A percentile compares a stretch with the other conserved stretches of the same genome.
phyloP scores from a whole-genome alignment of 129 eudicot genomes.

The Kitagawia praeruptora region DNA sequence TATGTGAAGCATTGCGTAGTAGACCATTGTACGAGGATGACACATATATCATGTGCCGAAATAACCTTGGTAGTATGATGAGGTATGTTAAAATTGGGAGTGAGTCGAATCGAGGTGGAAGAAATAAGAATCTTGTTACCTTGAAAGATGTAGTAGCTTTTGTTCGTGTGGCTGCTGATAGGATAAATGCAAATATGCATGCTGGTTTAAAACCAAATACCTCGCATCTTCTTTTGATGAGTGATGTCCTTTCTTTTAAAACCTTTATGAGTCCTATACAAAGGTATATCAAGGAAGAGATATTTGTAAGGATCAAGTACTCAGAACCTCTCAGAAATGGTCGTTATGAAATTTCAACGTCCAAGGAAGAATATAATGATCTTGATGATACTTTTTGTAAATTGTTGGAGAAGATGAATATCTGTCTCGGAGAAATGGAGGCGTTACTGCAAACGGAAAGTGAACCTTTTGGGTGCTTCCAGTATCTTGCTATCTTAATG shows the following conservation, averaged over 20 bases:
- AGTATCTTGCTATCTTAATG: conserved; percentile 49
- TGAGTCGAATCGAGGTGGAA: not conserved
- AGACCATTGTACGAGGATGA: too few species aligned
- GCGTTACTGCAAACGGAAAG: conserved; percentile 10
- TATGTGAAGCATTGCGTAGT: not conserved
- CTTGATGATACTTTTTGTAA: too few species aligned
- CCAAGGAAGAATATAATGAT: conserved; percentile 20
- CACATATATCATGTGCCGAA: not conserved
- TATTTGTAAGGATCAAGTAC: conserved; percentile 3
- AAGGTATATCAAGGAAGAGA: conserved; percentile 18
- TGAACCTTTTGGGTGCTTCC: conserved; percentile 31
- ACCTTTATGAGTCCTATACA: conserved; percentile 8
- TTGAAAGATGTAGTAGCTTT: not conserved
- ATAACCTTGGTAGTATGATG: not conserved
- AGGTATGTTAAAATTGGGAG: not conserved
- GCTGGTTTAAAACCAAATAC: not conserved
- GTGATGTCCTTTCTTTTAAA: not conserved
- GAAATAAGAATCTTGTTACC: too few species aligned
- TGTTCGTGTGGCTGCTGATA: not conserved
- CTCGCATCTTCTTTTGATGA: not conserved
- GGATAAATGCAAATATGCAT: not conserved
- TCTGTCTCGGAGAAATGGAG: not conserved
- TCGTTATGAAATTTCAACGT: conserved; percentile 12
- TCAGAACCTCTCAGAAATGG: conserved; percentile 5
- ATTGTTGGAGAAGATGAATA: not conserved